A percentile compares a stretch with the other conserved stretches of the same genome.
These are phyloP conservation scores for Neurospora sp. DNA, from an alignment of 495 filamentous ascomycete species.

Conservation along the genomic window DNA sequence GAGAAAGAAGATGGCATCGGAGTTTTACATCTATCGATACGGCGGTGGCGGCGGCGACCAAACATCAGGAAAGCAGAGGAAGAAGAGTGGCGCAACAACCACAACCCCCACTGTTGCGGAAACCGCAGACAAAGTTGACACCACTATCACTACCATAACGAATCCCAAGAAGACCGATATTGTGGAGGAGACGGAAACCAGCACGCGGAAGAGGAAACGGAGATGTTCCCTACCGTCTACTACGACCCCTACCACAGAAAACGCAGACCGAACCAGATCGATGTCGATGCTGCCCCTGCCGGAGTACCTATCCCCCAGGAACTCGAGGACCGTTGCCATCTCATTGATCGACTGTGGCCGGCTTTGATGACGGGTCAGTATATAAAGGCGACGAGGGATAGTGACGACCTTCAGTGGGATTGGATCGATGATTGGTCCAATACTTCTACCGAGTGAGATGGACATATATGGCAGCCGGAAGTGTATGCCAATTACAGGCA, in stretches of 20 bases:
- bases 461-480: background rate
- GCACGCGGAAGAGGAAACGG: background rate
- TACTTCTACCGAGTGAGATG: background rate
- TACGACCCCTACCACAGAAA: background rate
- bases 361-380: background rate
- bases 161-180: background rate
- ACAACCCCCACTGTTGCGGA: too few relatives aligned
- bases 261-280: background rate
- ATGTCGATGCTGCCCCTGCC: background rate
- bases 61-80: too few relatives aligned
- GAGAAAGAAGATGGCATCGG: too few relatives aligned
- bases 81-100: too few relatives aligned
- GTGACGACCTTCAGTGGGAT: background rate
- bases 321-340: background rate
- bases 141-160: too few relatives aligned
- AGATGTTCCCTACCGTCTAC: background rate
- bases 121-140: too few relatives aligned
- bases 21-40: too few relatives aligned
- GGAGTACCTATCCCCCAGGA: background rate
- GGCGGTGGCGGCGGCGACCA: too few relatives aligned
- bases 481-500: too few relatives aligned
- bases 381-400: background rate
- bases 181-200: background rate
- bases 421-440: background rate
- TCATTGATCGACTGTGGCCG: background rate